These are phyloP conservation scores for Jaenimonas drosophilae DNA, from an alignment of 208 protist genomes.

Conservation along the genomic window DNA sequence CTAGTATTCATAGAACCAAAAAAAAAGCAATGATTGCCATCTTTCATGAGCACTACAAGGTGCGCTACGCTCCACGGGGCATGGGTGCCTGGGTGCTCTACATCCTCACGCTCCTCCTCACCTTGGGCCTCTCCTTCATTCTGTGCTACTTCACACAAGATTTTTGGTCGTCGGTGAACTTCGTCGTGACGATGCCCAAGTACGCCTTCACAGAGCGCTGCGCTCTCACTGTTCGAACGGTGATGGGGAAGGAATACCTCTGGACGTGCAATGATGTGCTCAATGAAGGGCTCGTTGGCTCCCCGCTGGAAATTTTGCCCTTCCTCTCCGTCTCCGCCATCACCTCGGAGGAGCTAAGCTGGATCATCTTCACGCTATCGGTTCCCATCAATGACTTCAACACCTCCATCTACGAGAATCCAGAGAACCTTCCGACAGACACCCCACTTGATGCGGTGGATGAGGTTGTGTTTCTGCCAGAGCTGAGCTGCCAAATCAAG, in stretches of 20 bases:
- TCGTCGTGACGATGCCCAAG: conserved; percentile 33
- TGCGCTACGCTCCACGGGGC: conserved; percentile 49
- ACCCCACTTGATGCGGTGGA: conserved; percentile 27
- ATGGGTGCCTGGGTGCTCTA: conserved; percentile 52
- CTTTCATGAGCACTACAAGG: conserved; percentile 65
- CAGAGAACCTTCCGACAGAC: conserved; percentile 5
- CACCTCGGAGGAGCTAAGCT: conserved; percentile 27
- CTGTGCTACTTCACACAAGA: conserved; percentile 61
- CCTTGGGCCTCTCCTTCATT: conserved; percentile 46
- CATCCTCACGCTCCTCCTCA: conserved; percentile 33
- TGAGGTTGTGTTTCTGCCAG: conserved; percentile 51
- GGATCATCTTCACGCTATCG: conserved; percentile 31
- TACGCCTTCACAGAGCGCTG: conserved; percentile 50
- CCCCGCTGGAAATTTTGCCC: conserved; percentile 23
- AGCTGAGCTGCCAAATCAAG: conserved; percentile 58
- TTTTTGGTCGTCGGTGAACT: conserved; percentile 60
- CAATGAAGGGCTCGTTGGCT: conserved; percentile 33
- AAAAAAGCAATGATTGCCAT: conserved; percentile 27
- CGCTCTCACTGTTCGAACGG: conserved; percentile 41
- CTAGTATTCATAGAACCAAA: too few relatives aligned
- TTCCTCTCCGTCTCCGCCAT: conserved; percentile 51
- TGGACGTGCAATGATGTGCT: conserved; percentile 69
- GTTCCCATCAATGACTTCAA: conserved; percentile 41
- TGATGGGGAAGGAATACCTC: conserved; percentile 46
- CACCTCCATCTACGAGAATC: conserved; percentile 10